Percentiles rank a stretch among this genome's conserved stretches.
These are phyloP conservation scores for Poa annua DNA, from an alignment of 176 grass and related monocot species.

Conservation along the genomic window DNA sequence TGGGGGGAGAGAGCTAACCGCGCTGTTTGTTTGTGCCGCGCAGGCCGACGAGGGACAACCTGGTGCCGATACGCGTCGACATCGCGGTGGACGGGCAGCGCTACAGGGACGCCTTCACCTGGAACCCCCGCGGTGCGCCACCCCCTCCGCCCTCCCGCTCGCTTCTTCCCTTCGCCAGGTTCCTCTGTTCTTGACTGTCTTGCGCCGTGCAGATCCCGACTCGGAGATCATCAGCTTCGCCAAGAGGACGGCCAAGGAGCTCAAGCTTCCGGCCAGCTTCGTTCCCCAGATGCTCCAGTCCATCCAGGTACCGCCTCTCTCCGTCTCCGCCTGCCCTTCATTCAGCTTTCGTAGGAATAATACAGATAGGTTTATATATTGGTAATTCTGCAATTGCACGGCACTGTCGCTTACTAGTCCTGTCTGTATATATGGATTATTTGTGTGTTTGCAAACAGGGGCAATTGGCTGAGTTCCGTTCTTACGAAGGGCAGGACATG, in stretches of 20 bases:
- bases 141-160: neutral
- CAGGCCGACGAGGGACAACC: slow-evolving; percentile 91
- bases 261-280: slow-evolving; percentile 79
- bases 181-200: neutral
- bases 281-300: slow-evolving; percentile 86
- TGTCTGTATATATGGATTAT: neutral
- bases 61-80: slow-evolving; percentile 85
- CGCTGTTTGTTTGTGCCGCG: neutral
- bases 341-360: neutral
- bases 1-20: neutral
- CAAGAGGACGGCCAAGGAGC: slow-evolving; percentile 89
- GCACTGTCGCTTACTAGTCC: neutral
- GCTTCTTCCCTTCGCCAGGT: neutral
- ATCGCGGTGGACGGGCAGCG: slow-evolving; percentile 77
- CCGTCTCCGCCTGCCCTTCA: neutral
- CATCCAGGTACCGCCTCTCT: slow-evolving; percentile 59
- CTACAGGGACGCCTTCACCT: slow-evolving; percentile 91
- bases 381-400: neutral
- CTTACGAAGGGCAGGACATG: slow-evolving; percentile 96
- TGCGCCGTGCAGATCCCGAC: slow-evolving; percentile 68
- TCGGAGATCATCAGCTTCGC: slow-evolving; percentile 75
- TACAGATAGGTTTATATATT: neutral
- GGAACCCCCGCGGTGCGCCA: slow-evolving; percentile 78
- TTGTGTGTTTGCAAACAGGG: slow-evolving; percentile 38
- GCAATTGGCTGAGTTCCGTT: slow-evolving; percentile 87